phyloP scores from a whole-genome alignment of 768 basidiomycete species.

The Termitomyces sp. region DNA sequence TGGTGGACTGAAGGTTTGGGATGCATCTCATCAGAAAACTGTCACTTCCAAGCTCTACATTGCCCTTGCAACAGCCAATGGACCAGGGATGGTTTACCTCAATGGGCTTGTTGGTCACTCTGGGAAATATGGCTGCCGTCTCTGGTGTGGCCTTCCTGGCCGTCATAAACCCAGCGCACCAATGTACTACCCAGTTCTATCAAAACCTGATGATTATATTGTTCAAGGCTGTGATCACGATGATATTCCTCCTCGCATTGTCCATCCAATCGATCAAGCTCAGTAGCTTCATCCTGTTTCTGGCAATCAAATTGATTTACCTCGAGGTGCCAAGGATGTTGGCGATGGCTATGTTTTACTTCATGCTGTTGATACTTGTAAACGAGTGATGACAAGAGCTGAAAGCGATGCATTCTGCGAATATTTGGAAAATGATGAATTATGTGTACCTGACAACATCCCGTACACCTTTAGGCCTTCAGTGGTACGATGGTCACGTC shows the following conservation, averaged over 20 bases:
- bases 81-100: conserved; percentile 19
- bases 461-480: neutral
- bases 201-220: conserved; percentile 15
- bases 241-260: conserved; percentile 9
- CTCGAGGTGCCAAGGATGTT: too few relatives aligned
- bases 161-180: conserved; percentile 12
- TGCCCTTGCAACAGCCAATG: conserved; percentile 19
- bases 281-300: too few relatives aligned
- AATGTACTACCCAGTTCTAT: conserved; percentile 19
- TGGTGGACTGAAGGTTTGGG: conserved; percentile 12
- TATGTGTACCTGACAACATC: conserved; percentile 1
- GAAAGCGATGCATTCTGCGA: neutral
- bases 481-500: conserved; percentile 14
- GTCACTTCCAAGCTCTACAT: conserved; percentile 14
- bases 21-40: conserved; percentile 6
- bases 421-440: neutral
- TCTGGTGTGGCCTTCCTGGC: conserved; percentile 18
- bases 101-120: conserved; percentile 24
- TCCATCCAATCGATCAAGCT: neutral
- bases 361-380: conserved; percentile 13
- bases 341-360: conserved; percentile 19
- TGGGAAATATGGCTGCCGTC: conserved; percentile 16
- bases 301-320: too few relatives aligned
- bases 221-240: conserved; percentile 19
- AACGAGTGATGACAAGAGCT: neutral